Evolutionary conservation across 805 yeast genomes (phyloP).

Genomic region (Limtongia smithiae): DNA sequence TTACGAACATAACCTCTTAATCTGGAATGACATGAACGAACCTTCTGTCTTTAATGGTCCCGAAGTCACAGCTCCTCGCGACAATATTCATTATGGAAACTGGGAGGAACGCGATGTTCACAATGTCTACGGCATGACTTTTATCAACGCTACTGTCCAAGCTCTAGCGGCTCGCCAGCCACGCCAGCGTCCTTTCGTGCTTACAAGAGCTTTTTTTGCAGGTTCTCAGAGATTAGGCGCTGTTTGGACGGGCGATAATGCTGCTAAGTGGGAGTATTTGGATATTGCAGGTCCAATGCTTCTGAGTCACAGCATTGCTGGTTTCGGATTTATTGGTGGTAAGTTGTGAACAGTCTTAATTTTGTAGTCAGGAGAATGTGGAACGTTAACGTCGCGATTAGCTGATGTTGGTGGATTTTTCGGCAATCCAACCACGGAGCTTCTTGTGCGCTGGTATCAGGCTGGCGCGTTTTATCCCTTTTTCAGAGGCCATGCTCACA

Average conservation of each 20-base stretch:
- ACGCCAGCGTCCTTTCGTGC: constrained; percentile 68
- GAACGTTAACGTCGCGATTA: too few species aligned
- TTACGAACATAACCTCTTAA: constrained; percentile 58
- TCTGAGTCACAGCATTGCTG: constrained; percentile 72
- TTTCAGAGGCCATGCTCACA: constrained; percentile 94
- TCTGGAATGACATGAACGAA: constrained; percentile 99
- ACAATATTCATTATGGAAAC: constrained; percentile 68
- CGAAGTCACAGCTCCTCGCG: constrained; percentile 85
- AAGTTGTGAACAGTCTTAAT: too few species aligned
- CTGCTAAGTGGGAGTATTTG: constrained; percentile 87
- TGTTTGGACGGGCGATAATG: constrained; percentile 97
- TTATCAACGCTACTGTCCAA: constrained; percentile 73
- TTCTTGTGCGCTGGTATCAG: constrained; percentile 91
- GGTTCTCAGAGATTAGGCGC: constrained; percentile 92
- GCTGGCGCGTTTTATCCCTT: constrained; percentile 95
- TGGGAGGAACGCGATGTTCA: constrained; percentile 92
- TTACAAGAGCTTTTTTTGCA: constrained; percentile 81
- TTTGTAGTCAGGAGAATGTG: too few species aligned
- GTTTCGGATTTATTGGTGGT: constrained; percentile 82
- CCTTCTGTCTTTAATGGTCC: constrained; percentile 95
- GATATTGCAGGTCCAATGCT: constrained; percentile 81
- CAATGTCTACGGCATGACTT: constrained; percentile 75
- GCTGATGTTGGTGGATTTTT: constrained; percentile 98
- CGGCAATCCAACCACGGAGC: constrained; percentile 79
- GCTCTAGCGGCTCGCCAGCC: constrained; percentile 54